A percentile compares a stretch with the other conserved stretches of the same genome.
Evolutionary conservation across 495 filamentous ascomycete species (phyloP).

Genomic region (Chaetomium tenue): DNA sequence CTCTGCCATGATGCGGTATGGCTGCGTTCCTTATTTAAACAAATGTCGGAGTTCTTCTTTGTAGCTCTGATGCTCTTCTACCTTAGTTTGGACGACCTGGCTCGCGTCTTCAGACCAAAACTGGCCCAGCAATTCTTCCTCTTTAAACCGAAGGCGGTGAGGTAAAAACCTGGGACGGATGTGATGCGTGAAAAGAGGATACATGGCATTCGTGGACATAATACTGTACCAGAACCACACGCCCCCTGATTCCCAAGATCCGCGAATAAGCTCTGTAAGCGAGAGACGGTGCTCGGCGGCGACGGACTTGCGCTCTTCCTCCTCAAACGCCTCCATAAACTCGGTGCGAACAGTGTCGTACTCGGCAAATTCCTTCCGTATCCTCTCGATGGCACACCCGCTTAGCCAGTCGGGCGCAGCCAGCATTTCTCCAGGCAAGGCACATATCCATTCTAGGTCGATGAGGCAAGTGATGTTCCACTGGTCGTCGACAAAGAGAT

Average conservation of each 20-base stretch:
- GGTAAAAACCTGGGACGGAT: no score
- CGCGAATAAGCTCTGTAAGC: constrained; percentile 18
- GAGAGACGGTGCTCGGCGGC: no score
- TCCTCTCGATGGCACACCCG: constrained; percentile 26
- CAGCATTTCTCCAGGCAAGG: constrained; percentile 32
- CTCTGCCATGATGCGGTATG: no score
- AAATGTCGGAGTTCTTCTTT: no score
- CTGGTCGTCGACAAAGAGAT: constrained; percentile 41
- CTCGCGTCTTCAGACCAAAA: no score
- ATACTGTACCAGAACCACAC: constrained; percentile 34
- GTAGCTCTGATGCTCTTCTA: no score
- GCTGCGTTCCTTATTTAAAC: no score
- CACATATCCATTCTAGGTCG: constrained; percentile 34
- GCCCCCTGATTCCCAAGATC: constrained; percentile 25
- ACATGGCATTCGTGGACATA: constrained; percentile 27
- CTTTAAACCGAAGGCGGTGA: no score
- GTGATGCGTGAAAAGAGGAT: no score
- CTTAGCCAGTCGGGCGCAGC: constrained; percentile 39
- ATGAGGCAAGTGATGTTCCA: constrained; percentile 34
- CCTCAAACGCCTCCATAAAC: not conserved
- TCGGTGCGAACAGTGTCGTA: not conserved
- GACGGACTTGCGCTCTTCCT: constrained; percentile 13
- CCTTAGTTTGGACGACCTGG: no score
- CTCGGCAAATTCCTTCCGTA: not conserved
- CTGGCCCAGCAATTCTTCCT: no score